Evolutionary conservation across 1,139 yeast species (phyloP).

Genomic region (Taphrina wiesneri): DNA sequence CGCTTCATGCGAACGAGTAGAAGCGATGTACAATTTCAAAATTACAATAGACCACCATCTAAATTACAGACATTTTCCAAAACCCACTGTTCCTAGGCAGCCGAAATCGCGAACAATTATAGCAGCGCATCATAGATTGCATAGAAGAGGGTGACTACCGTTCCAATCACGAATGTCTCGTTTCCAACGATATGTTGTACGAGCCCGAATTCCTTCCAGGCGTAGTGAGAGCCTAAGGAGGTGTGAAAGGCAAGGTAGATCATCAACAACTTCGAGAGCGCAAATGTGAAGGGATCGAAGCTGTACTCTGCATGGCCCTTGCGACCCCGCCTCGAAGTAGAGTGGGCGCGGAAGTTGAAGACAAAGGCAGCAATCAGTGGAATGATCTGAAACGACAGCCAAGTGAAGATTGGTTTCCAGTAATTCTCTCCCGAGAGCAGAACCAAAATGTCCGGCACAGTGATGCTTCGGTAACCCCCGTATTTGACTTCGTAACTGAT

Average conservation of each 20-base stretch:
- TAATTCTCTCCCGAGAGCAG: conserved; percentile 31
- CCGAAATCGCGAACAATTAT: neutral
- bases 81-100: neutral
- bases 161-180: conserved; percentile 31
- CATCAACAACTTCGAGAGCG: conserved; percentile 31
- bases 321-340: conserved; percentile 11
- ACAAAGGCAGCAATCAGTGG: conserved; percentile 27
- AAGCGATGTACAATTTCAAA: neutral
- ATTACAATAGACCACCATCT: neutral
- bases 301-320: conserved; percentile 10
- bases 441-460: conserved; percentile 34
- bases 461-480: conserved; percentile 20
- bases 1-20: too few relatives aligned
- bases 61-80: neutral
- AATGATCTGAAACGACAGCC: conserved; percentile 29
- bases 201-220: conserved; percentile 21
- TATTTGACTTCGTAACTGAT: conserved; percentile 30
- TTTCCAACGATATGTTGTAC: conserved; percentile 20
- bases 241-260: conserved; percentile 33
- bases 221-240: conserved; percentile 3
- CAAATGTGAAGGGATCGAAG: conserved; percentile 35
- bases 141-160: conserved; percentile 29
- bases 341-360: conserved; percentile 30
- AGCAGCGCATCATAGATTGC: conserved; percentile 34
- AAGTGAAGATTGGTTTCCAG: conserved; percentile 33